Evolutionary conservation across 371 early-diverging fungal genomes (phyloP), one percentile per base, ranked within the genome.

Genomic region (Lichtheimia ornata): DNA sequence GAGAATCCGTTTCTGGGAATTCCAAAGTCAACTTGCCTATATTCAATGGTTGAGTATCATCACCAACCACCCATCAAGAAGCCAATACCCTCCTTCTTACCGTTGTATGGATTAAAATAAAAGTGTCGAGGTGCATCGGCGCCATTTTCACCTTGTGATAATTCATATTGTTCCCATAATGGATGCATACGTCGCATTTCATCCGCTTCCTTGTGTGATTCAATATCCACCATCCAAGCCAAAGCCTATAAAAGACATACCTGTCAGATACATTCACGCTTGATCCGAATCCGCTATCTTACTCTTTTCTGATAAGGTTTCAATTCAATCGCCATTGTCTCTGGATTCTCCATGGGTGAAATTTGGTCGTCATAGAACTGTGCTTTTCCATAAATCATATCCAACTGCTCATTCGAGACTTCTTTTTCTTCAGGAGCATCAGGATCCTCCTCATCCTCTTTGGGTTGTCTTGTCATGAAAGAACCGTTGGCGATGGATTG

Each of bases 251-350:
- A 13, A 54, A 24, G 20, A 6, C 11, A 27, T n/a, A 11, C 18
- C 7, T 35, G 49, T 56, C 1, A n/a, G 18, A 14, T 28, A 11
- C 44, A 5, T n/a, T 20, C 14, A 49, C 50, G 9, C 40, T 35
- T 50, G 27, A 17, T 27, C 9, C n/a, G 13, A 5, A 13, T 3
- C 40, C 2, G 30, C 45, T 27, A 6, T 7, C 35, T 53, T 68
- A 73, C 84, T 64, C 82, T 73, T 55, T 80, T 73, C 42, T 91
- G 91, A 57, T 91, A 91, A 12, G 81, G 81, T 47, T 86, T 84
- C 45, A 91, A 62, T 15, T 70, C 69, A 0, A 87, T 61, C 6
- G 69, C 65, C 72, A 91, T 71, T 4, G 83, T 73, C 0, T 49
- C 41, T 22, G 84, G 81, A 40, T 82, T 71, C 22, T 87, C 79